Conservation (phyloP, 345 rosid genomes). For the Ailanthus altissimus region DNA sequence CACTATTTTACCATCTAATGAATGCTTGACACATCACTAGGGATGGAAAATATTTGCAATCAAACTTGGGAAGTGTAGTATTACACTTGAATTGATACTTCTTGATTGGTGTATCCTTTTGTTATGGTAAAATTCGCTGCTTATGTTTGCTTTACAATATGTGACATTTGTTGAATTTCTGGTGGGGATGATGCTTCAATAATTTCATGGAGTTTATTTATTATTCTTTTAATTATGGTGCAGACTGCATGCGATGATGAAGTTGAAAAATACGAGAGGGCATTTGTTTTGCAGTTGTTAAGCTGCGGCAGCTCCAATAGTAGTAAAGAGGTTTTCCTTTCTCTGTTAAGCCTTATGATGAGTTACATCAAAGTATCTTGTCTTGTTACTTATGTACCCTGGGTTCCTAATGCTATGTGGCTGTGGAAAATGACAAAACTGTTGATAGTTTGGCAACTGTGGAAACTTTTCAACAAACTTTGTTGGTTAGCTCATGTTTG, state of each 20-base stretch:
- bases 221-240: constrained; percentile 25
- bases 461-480: background rate
- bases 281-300: constrained; percentile 77
- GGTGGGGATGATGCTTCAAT: background rate
- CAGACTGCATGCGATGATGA: constrained; percentile 79
- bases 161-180: background rate
- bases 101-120: background rate
- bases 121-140: background rate
- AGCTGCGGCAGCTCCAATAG: constrained; percentile 46
- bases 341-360: constrained; percentile 7
- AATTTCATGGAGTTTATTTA: constrained; percentile 15
- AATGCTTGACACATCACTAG: no score
- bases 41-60: no score
- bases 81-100: background rate
- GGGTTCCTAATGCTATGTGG: background rate
- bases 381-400: constrained; percentile 2
- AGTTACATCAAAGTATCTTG: background rate
- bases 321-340: constrained; percentile 59
- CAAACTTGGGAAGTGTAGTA: background rate
- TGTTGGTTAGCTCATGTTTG: background rate
- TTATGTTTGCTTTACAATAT: background rate
- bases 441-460: background rate
- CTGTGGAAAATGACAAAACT: constrained; percentile 3
- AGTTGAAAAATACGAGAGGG: constrained; percentile 74
- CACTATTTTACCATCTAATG: no score